Conservation (phyloP, 331 rosid species). For the Arachis monticola region DNA sequence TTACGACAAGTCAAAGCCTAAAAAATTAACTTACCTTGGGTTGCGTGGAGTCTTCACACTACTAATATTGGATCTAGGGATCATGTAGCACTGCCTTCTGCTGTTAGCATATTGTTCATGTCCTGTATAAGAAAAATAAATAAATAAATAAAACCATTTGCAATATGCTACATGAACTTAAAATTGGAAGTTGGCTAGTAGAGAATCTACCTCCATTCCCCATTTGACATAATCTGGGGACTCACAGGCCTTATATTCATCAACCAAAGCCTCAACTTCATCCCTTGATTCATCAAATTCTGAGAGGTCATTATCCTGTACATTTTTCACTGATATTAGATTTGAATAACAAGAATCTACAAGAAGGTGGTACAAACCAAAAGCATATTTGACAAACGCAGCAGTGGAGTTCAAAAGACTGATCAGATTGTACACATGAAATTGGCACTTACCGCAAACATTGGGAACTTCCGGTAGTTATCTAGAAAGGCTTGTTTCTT, state of each 20-base stretch:
- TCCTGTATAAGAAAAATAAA: constrained; percentile 54
- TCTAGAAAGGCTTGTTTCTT: constrained; percentile 99
- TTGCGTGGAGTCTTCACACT: constrained; percentile 55
- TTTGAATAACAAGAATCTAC: constrained; percentile 33
- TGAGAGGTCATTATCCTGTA: constrained; percentile 97
- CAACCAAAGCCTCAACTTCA: constrained; percentile 92
- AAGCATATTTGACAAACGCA: constrained; percentile 24
- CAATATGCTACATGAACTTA: constrained; percentile 15
- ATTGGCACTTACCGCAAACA: constrained; percentile 88
- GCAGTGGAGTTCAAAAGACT: neutral
- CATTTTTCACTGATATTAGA: constrained; percentile 33
- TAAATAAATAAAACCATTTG: constrained; percentile 18
- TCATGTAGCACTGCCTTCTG: constrained; percentile 86
- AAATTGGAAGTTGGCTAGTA: constrained; percentile 21
- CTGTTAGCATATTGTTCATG: constrained; percentile 73
- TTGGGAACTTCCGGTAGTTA: constrained; percentile 95
- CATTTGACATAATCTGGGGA: constrained; percentile 99
- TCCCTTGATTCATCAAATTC: constrained; percentile 99
- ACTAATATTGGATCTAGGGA: constrained; percentile 70
- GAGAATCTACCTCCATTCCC: constrained; percentile 90
- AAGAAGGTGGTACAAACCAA: constrained; percentile 22
- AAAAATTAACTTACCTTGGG: constrained; percentile 33
- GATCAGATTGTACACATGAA: neutral
- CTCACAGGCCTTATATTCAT: constrained; percentile 96
- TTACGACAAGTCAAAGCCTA: constrained; percentile 15